phyloP scores from a whole-genome alignment of 2,329 filamentous ascomycete species.

The Lizonia empirigonia region DNA sequence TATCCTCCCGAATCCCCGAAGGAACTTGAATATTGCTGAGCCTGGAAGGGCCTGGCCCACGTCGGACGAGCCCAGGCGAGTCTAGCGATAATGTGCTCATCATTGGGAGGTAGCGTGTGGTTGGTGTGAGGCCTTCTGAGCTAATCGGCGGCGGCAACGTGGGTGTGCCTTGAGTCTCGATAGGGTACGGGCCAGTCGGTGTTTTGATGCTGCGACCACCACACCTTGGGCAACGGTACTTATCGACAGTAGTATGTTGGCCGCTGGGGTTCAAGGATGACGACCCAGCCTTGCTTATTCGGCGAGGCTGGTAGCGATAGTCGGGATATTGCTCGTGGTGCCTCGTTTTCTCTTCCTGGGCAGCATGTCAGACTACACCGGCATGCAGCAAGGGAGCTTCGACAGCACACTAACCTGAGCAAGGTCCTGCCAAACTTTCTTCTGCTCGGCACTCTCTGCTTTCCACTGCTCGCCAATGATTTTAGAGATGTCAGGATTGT shows the following conservation, averaged over 20 bases:
- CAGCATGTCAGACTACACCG: constrained; percentile 17
- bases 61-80: constrained; percentile 36
- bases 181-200: constrained; percentile 60
- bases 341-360: constrained; percentile 81
- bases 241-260: constrained; percentile 49
- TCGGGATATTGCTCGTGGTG: constrained; percentile 90
- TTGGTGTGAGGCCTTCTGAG: constrained; percentile 41
- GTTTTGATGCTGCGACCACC: constrained; percentile 70
- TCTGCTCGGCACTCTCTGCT: constrained; percentile 72
- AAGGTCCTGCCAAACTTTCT: constrained; percentile 84
- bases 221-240: constrained; percentile 69
- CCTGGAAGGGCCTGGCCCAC: constrained; percentile 31
- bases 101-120: constrained; percentile 42
- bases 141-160: constrained; percentile 48
- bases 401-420: constrained; percentile 67
- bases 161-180: constrained; percentile 52
- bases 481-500: constrained; percentile 96
- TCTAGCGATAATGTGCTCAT: constrained; percentile 52
- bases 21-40: constrained; percentile 40
- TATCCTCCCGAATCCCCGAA: constrained; percentile 25
- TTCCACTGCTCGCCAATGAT: constrained; percentile 96
- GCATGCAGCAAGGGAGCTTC: background rate
- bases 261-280: constrained; percentile 41
- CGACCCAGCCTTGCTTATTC: constrained; percentile 49
- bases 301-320: constrained; percentile 89